Evolutionary conservation across 169 alveolate genomes (phyloP).

Genomic region (Cryptosporidium canis): DNA sequence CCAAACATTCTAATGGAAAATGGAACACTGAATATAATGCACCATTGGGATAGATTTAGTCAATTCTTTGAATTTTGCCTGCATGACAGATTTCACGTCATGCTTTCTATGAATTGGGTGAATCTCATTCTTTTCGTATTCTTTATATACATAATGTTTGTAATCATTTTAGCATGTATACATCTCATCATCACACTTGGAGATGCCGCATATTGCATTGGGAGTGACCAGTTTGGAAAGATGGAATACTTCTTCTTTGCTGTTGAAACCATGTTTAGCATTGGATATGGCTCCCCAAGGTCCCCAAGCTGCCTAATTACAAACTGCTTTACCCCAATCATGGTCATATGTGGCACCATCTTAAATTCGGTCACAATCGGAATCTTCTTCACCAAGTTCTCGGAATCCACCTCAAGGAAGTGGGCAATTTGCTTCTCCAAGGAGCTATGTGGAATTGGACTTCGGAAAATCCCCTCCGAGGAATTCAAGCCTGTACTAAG

Average conservation of each 20-base stretch:
- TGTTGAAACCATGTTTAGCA: constrained; percentile 78
- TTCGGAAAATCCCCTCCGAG: neutral
- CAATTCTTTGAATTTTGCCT: constrained; percentile 52
- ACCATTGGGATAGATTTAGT: constrained; percentile 64
- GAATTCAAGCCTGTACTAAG: neutral
- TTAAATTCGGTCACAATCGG: constrained; percentile 77
- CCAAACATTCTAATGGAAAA: constrained; percentile 45
- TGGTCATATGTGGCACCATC: constrained; percentile 74
- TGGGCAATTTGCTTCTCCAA: constrained; percentile 78
- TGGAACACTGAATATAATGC: constrained; percentile 51
- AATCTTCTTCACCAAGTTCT: constrained; percentile 77
- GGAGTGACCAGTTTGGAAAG: constrained; percentile 54
- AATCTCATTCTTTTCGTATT: constrained; percentile 16
- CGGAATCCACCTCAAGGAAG: constrained; percentile 75
- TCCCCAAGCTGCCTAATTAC: constrained; percentile 76
- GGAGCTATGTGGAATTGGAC: constrained; percentile 70
- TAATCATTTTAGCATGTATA: constrained; percentile 4
- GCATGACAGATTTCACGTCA: constrained; percentile 64
- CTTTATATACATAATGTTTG: constrained; percentile 6
- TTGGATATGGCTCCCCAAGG: constrained; percentile 80
- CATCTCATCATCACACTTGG: constrained; percentile 72
- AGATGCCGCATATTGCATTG: constrained; percentile 74
- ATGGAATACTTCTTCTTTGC: constrained; percentile 76
- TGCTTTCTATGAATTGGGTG: constrained; percentile 66
- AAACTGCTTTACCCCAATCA: constrained; percentile 74